Conservation (phyloP, 1,139 yeast genomes). For the Wickerhamomyces sp. region DNA sequence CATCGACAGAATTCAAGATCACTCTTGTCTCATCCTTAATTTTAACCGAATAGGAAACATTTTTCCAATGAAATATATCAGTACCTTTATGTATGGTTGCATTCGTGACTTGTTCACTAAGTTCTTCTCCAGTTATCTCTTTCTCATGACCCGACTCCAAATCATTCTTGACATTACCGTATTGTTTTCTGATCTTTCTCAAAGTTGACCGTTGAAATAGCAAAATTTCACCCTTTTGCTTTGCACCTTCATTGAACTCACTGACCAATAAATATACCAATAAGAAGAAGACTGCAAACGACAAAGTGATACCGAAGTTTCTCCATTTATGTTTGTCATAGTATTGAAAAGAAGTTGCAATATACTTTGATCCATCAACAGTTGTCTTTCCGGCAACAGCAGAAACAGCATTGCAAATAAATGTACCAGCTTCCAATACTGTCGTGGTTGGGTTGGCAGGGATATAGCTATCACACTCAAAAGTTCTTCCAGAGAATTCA, state of each 20-base stretch:
- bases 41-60: constrained; percentile 68
- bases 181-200: constrained; percentile 28
- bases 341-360: constrained; percentile 52
- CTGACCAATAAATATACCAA: constrained; percentile 41
- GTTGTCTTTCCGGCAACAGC: constrained; percentile 48
- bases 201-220: constrained; percentile 52
- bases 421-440: constrained; percentile 40
- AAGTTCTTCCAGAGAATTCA: constrained; percentile 37
- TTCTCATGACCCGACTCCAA: constrained; percentile 22
- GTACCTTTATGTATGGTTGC: constrained; percentile 24
- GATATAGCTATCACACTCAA: constrained; percentile 40
- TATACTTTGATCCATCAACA: constrained; percentile 57
- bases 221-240: constrained; percentile 79
- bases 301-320: constrained; percentile 43
- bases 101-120: constrained; percentile 11
- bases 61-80: constrained; percentile 74
- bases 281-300: constrained; percentile 31
- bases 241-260: constrained; percentile 66
- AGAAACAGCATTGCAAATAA: constrained; percentile 62
- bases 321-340: constrained; percentile 53
- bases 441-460: constrained; percentile 34
- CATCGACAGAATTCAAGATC: constrained; percentile 65
- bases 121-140: constrained; percentile 16
- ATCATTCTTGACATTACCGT: constrained; percentile 15
- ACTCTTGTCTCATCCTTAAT: constrained; percentile 59